These are phyloP conservation scores for Gossypium turneri DNA, from an alignment of 345 rosid species.

Conservation along the genomic window DNA sequence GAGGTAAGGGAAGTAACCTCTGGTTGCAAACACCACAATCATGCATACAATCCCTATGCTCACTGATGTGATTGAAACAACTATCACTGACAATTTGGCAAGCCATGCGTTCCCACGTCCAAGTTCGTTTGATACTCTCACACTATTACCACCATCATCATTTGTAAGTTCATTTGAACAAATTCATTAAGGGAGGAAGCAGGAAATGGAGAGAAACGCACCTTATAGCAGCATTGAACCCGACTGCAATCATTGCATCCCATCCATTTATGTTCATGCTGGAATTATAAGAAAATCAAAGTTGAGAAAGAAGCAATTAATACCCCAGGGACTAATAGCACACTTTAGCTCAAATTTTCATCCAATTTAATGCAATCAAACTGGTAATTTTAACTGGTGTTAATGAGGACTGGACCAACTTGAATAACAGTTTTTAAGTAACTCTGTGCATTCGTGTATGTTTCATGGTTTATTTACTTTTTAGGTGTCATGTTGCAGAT, in stretches of 20 bases:
- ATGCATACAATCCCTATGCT: slow-evolving; percentile 55
- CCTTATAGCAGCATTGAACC: slow-evolving; percentile 94
- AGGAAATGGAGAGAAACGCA: not conserved
- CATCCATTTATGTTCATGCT: slow-evolving; percentile 91
- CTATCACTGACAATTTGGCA: slow-evolving; percentile 66
- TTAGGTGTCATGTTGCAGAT: not conserved
- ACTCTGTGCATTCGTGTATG: no score
- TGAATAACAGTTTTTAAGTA: not conserved
- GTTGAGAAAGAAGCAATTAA: not conserved
- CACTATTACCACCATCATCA: slow-evolving; percentile 38
- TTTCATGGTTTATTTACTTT: not conserved
- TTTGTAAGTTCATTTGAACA: not conserved
- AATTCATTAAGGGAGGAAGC: not conserved
- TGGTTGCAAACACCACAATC: slow-evolving; percentile 55
- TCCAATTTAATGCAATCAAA: not conserved
- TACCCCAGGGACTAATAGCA: not conserved
- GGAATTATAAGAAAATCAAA: slow-evolving; percentile 20
- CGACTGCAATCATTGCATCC: slow-evolving; percentile 87
- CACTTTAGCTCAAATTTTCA: not conserved
- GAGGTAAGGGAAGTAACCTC: slow-evolving; percentile 65
- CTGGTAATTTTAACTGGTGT: not conserved
- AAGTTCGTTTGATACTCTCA: slow-evolving; percentile 88
- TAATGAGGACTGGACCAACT: not conserved
- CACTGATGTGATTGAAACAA: slow-evolving; percentile 69
- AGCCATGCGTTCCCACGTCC: slow-evolving; percentile 65